Conservation (phyloP, 2,329 filamentous ascomycete species). For the Calycina herbarum region DNA sequence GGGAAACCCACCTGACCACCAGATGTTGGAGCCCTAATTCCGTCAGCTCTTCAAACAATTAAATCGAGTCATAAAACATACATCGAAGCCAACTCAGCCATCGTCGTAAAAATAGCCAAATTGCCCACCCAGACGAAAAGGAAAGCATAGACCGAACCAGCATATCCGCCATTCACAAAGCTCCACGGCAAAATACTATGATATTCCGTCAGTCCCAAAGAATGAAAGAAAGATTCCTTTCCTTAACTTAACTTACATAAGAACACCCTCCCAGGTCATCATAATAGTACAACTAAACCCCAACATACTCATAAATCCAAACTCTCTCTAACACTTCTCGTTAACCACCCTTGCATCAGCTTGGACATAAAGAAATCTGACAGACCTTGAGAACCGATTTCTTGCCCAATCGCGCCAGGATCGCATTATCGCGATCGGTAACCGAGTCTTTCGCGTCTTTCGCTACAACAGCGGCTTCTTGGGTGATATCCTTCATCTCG, state of each 20-base stretch:
- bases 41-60: neutral
- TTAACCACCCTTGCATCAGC: neutral
- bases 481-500: slow-evolving; percentile 2
- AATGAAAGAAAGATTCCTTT: neutral
- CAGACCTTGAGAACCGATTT: slow-evolving; percentile 18
- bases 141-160: slow-evolving; percentile 43
- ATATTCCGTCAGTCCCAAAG: slow-evolving; percentile 27
- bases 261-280: slow-evolving; percentile 44
- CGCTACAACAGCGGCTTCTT: neutral
- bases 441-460: neutral
- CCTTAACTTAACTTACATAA: slow-evolving; percentile 15
- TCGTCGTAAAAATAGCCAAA: slow-evolving; percentile 21
- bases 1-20: slow-evolving; percentile 43
- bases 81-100: slow-evolving; percentile 33
- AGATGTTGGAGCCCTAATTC: slow-evolving; percentile 49
- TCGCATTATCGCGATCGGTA: slow-evolving; percentile 12
- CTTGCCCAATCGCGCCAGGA: slow-evolving; percentile 15
- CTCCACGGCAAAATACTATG: slow-evolving; percentile 27
- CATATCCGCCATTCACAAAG: slow-evolving; percentile 24
- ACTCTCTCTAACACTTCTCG: slow-evolving; percentile 36
- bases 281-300: slow-evolving; percentile 45
- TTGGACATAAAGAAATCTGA: neutral
- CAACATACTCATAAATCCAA: slow-evolving; percentile 43
- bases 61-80: slow-evolving; percentile 15
- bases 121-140: slow-evolving; percentile 36